Evolutionary conservation across 2,329 filamentous ascomycete genomes (phyloP).

Genomic region (Talaromyces pinophilus): DNA sequence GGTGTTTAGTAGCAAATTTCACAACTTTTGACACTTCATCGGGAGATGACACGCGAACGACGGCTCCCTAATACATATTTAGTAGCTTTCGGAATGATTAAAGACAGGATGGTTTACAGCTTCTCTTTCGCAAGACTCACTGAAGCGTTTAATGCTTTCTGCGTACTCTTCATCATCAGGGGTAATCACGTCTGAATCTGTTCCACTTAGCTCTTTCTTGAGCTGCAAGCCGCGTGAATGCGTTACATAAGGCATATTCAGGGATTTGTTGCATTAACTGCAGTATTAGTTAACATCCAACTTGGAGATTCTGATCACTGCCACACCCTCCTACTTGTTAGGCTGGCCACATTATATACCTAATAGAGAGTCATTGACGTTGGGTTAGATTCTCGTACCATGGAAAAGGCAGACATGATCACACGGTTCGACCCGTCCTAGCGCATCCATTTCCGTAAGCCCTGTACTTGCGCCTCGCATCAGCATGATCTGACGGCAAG

Average conservation of each 20-base stretch:
- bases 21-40: conserved; percentile 14
- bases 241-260: conserved; percentile 13
- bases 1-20: conserved; percentile 17
- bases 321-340: no score
- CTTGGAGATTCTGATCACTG: no score
- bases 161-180: conserved; percentile 13
- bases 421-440: no score
- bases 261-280: no score
- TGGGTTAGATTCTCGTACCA: no score
- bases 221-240: conserved; percentile 6
- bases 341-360: no score
- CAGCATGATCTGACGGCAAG: no score
- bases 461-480: no score
- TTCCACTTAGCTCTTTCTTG: conserved; percentile 15
- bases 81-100: not conserved
- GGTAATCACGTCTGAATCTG: conserved; percentile 11
- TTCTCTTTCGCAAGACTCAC: conserved; percentile 10
- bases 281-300: no score
- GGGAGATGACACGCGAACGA: conserved; percentile 6
- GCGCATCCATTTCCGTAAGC: no score
- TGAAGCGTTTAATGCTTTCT: conserved; percentile 13
- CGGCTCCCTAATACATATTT: conserved; percentile 4
- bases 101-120: conserved; percentile 2
- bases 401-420: no score
- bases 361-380: no score